Conservation (phyloP, 2,329 filamentous ascomycete species). For the Teratosphaeria zuluensis region DNA sequence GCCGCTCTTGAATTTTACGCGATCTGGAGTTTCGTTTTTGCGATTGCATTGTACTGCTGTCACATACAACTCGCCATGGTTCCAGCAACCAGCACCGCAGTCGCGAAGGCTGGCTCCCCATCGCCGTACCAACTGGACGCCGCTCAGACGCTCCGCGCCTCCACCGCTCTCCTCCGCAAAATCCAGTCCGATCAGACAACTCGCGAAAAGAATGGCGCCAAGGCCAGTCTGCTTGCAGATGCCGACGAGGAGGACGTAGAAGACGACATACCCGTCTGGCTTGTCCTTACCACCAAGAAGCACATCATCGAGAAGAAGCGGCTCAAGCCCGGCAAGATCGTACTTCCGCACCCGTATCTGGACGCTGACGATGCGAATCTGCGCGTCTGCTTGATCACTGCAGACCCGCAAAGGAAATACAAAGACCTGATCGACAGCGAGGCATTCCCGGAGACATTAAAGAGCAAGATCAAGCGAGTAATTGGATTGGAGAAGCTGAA, state of each 20-base stretch:
- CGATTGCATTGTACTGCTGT: not conserved
- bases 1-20: not conserved
- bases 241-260: constrained; percentile 37
- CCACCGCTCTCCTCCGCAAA: constrained; percentile 48
- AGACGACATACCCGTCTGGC: constrained; percentile 48
- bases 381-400: constrained; percentile 78
- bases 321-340: constrained; percentile 75
- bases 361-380: constrained; percentile 34
- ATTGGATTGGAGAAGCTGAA: constrained; percentile 80
- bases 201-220: constrained; percentile 35
- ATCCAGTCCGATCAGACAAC: constrained; percentile 32
- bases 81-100: not conserved
- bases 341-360: constrained; percentile 49
- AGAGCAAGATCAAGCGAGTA: constrained; percentile 46
- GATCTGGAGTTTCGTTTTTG: not conserved
- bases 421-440: constrained; percentile 76
- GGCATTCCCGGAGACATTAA: constrained; percentile 42
- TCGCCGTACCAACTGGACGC: constrained; percentile 30
- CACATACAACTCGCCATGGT: not conserved
- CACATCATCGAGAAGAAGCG: constrained; percentile 62
- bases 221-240: constrained; percentile 37
- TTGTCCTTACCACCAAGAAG: constrained; percentile 55
- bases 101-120: not conserved
- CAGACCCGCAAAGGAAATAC: constrained; percentile 72
- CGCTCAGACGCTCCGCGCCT: constrained; percentile 47